These are phyloP conservation scores for Paxillus rubicundulus DNA, from an alignment of 768 basidiomycete genomes.

Conservation along the genomic window DNA sequence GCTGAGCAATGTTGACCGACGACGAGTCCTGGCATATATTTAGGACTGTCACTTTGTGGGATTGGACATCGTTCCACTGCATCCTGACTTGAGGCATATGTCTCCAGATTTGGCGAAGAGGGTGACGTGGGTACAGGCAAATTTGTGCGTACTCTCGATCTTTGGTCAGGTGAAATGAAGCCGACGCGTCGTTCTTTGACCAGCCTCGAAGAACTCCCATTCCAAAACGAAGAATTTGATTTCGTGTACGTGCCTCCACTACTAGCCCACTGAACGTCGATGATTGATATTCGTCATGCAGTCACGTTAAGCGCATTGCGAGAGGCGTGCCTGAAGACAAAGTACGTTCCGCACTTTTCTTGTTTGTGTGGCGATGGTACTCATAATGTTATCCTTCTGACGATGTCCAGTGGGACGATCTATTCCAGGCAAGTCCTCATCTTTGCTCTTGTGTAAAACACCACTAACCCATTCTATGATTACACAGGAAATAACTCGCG, in stretches of 20 bases:
- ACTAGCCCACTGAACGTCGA: background rate
- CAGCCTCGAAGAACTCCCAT: slow-evolving; percentile 69
- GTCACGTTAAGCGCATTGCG: slow-evolving; percentile 69
- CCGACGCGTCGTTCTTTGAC: background rate
- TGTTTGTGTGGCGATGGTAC: background rate
- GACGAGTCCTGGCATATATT: background rate
- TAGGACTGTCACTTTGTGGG: slow-evolving; percentile 65
- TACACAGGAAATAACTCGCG: slow-evolving; percentile 54
- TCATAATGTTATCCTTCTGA: no score
- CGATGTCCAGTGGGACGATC: slow-evolving; percentile 53
- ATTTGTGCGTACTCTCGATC: slow-evolving; percentile 50
- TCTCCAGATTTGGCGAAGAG: slow-evolving; percentile 56
- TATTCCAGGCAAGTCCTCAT: slow-evolving; percentile 47
- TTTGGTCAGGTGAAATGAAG: no score
- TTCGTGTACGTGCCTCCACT: slow-evolving; percentile 53
- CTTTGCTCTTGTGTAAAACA: background rate
- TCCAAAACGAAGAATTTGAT: slow-evolving; percentile 71
- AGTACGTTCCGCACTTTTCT: slow-evolving; percentile 33
- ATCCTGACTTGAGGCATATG: slow-evolving; percentile 64
- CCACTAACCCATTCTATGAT: background rate
- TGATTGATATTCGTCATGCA: slow-evolving; percentile 23
- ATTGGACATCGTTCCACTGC: slow-evolving; percentile 68
- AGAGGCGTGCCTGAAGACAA: slow-evolving; percentile 76
- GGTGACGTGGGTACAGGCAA: slow-evolving; percentile 70
- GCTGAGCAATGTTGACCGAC: no score